These are phyloP conservation scores for Oenanthe sinensis DNA, from an alignment of 129 eudicot genomes.

Conservation along the genomic window DNA sequence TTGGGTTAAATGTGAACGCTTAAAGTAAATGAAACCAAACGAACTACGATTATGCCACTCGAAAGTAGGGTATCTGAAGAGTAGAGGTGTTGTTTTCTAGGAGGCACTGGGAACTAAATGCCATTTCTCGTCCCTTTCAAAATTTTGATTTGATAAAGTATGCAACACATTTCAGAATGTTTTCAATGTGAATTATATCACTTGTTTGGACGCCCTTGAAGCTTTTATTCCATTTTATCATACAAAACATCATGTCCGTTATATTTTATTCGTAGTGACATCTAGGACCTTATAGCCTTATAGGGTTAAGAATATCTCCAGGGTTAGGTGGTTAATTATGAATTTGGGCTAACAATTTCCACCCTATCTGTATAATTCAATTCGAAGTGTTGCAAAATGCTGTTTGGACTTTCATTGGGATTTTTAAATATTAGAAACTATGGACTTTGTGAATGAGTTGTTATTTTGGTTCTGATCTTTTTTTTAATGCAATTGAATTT, in stretches of 20 bases:
- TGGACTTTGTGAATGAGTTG: slow-evolving; percentile 7
- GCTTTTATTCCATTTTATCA: neutral
- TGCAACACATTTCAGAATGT: neutral
- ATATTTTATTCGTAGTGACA: too few relatives aligned
- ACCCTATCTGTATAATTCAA: neutral
- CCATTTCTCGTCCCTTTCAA: neutral
- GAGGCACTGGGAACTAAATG: neutral
- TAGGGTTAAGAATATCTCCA: too few relatives aligned
- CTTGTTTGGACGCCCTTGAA: neutral
- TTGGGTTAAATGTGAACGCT: neutral
- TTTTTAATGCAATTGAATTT: slow-evolving; percentile 6
- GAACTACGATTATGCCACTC: neutral
- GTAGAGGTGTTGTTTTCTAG: neutral
- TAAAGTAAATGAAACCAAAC: neutral
- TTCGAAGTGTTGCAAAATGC: neutral
- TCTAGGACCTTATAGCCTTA: too few relatives aligned
- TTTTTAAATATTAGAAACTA: neutral
- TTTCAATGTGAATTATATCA: neutral
- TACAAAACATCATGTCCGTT: neutral
- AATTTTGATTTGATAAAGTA: neutral
- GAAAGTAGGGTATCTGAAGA: neutral
- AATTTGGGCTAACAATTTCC: neutral
- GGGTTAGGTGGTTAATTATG: neutral
- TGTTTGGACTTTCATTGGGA: neutral
- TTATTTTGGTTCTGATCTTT: neutral